Conservation (phyloP, 2,329 filamentous ascomycete genomes). For the Penicillium glabrum region DNA sequence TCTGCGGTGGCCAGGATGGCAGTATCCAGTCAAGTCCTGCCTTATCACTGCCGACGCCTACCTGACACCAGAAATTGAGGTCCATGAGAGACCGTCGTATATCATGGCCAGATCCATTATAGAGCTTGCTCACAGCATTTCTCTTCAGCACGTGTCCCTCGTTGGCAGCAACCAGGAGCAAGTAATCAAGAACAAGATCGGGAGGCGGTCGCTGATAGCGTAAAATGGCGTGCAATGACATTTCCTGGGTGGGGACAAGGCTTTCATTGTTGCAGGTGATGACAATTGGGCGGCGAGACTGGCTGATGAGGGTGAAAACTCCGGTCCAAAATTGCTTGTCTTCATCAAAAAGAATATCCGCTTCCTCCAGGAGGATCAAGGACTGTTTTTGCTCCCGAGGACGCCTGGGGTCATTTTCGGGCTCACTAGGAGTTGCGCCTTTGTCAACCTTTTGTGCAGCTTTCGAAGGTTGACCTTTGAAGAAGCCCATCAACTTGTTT, state of each 20-base stretch:
- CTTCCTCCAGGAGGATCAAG: conserved; percentile 89
- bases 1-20: conserved; percentile 70
- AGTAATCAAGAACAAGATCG: conserved; percentile 72
- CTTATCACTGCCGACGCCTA: conserved; percentile 84
- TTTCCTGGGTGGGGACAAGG: conserved; percentile 70
- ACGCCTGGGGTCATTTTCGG: conserved; percentile 34
- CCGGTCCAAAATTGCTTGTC: conserved; percentile 94
- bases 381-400: conserved; percentile 76
- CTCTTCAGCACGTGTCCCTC: conserved; percentile 81
- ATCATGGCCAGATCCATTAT: conserved; percentile 67
- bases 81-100: conserved; percentile 79
- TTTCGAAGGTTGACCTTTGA: conserved; percentile 57
- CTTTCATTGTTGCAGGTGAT: conserved; percentile 93
- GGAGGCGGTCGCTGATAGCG: conserved; percentile 67
- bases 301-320: conserved; percentile 71
- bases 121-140: conserved; percentile 67
- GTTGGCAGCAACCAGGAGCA: conserved; percentile 78
- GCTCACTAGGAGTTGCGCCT: conserved; percentile 1
- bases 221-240: conserved; percentile 84
- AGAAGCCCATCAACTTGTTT: conserved; percentile 78
- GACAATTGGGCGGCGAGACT: conserved; percentile 88
- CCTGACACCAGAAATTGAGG: conserved; percentile 95
- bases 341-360: conserved; percentile 90
- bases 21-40: conserved; percentile 90
- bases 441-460: conserved; percentile 1